These are phyloP conservation scores for Teunomyces funiuensis DNA, from an alignment of 805 yeast species.

Conservation along the genomic window DNA sequence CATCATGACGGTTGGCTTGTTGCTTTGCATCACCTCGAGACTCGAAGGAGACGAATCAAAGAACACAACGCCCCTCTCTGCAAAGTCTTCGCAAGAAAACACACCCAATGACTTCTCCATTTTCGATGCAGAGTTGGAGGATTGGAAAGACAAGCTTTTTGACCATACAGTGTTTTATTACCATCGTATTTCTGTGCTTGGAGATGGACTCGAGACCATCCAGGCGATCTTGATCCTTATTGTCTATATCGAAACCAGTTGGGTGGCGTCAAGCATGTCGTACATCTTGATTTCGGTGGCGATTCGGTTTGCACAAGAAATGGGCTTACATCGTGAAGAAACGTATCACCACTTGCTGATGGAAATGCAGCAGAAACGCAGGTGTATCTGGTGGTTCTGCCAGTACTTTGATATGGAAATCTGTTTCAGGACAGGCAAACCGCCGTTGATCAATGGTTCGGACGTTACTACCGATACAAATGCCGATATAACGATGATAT, in stretches of 20 bases:
- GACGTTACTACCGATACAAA: conserved; percentile 31
- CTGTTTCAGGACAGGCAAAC: conserved; percentile 40
- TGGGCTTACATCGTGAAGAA: conserved; percentile 41
- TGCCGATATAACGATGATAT: conserved; percentile 14
- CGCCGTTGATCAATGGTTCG: conserved; percentile 33
- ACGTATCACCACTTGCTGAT: conserved; percentile 20
- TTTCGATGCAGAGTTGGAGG: conserved; percentile 13
- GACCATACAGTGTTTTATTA: conserved; percentile 19
- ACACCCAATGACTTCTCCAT: background rate
- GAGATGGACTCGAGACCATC: conserved; percentile 24
- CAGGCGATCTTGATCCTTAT: conserved; percentile 21
- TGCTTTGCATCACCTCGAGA: conserved; percentile 18
- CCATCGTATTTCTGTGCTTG: conserved; percentile 21
- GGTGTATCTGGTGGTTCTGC: conserved; percentile 39
- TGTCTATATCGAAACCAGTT: conserved; percentile 27
- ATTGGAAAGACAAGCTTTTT: conserved; percentile 20
- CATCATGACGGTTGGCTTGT: conserved; percentile 30
- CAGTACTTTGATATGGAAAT: conserved; percentile 38
- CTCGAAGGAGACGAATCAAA: background rate
- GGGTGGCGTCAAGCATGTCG: conserved; percentile 30
- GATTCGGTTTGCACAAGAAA: conserved; percentile 40
- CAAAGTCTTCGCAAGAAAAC: background rate
- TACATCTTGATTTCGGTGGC: conserved; percentile 33
- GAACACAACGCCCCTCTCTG: background rate
- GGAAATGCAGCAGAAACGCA: conserved; percentile 23